phyloP scores from a whole-genome alignment of 2,329 filamentous ascomycete genomes.

The Pyricularia grisea region DNA sequence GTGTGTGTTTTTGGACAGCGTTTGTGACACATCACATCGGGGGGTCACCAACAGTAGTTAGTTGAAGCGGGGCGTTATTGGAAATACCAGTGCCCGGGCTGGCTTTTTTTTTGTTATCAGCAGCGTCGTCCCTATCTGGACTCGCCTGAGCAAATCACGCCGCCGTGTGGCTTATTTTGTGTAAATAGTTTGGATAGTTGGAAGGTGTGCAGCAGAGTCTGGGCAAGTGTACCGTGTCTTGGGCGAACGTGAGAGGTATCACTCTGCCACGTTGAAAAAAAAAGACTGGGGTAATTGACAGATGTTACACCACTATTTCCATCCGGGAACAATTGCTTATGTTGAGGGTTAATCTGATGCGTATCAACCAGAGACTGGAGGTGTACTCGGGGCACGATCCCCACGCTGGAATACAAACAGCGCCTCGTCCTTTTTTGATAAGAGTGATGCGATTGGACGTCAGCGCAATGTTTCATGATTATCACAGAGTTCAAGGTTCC shows the following conservation, averaged over 20 bases:
- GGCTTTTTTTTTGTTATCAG: background rate
- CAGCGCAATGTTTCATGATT: background rate
- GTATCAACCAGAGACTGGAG: background rate
- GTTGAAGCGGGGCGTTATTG: background rate
- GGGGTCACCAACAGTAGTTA: background rate
- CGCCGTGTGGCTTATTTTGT: background rate
- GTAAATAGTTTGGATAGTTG: background rate
- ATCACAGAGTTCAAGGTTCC: background rate
- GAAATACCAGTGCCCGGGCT: background rate
- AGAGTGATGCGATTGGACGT: background rate
- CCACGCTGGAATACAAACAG: conserved; percentile 56
- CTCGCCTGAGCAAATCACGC: background rate
- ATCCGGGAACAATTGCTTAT: background rate
- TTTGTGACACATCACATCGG: background rate
- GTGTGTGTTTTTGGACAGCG: background rate
- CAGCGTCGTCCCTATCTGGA: background rate
- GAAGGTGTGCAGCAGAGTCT: background rate
- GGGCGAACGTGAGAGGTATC: background rate
- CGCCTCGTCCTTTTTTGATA: conserved; percentile 46
- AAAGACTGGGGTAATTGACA: background rate
- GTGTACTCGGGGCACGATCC: conserved; percentile 19
- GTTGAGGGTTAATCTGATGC: background rate
- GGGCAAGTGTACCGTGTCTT: background rate
- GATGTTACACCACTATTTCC: background rate
- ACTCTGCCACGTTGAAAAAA: background rate